Evolutionary conservation across 208 protist genomes (phyloP).

Genomic region (Phytomonas francai): DNA sequence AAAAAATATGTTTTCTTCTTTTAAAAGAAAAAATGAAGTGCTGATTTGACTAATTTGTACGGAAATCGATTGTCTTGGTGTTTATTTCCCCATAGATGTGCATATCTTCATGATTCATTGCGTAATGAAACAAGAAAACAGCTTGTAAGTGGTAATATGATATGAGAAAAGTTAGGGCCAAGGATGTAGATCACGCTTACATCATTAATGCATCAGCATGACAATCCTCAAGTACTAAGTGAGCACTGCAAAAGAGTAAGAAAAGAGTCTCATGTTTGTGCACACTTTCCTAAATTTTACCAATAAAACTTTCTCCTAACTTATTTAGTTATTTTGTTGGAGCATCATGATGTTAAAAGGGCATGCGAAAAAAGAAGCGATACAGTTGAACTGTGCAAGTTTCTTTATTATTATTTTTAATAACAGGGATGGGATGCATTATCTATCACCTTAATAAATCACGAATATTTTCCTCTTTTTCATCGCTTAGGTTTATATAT

Average conservation of each 20-base stretch:
- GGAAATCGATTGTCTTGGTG: background rate
- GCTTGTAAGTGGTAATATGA: background rate
- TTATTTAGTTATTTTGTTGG: background rate
- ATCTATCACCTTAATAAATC: background rate
- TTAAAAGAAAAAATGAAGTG: slow-evolving; percentile 10
- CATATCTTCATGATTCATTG: background rate
- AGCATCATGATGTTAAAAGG: background rate
- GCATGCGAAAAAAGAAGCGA: background rate
- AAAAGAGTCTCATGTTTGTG: background rate
- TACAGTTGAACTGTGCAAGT: background rate
- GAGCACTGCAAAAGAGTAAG: background rate
- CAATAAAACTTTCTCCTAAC: background rate
- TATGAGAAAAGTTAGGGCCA: background rate
- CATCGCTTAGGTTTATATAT: background rate
- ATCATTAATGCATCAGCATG: background rate
- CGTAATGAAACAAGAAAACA: background rate
- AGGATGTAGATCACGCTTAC: background rate
- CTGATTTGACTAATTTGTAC: background rate
- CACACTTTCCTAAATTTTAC: background rate
- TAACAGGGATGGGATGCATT: background rate
- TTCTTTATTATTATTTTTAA: too few relatives aligned
- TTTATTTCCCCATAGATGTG: background rate
- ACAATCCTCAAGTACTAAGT: background rate
- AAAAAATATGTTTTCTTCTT: background rate
- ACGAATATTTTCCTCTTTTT: background rate